Conservation (phyloP, 805 yeast species). For the Starmerella vitae region DNA sequence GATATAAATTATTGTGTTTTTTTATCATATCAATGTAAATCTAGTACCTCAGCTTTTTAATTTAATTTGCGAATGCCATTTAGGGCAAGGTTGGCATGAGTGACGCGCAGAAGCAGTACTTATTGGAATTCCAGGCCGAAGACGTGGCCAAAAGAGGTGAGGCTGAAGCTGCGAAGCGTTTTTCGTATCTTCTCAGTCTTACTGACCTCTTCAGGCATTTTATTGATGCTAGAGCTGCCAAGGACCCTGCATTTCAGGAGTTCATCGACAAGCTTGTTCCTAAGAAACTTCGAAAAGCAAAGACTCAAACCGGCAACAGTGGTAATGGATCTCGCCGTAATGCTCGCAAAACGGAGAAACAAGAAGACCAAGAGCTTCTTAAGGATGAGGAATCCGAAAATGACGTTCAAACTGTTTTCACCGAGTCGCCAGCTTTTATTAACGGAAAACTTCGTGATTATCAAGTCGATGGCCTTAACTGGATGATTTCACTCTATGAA, state of each 20-base stretch:
- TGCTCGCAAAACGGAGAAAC: slow-evolving; percentile 74
- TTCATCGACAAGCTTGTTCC: slow-evolving; percentile 24
- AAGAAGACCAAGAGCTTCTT: slow-evolving; percentile 85
- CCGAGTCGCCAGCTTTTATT: slow-evolving; percentile 72
- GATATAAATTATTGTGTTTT: too few species aligned
- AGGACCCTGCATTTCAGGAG: slow-evolving; percentile 48
- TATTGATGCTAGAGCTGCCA: slow-evolving; percentile 65
- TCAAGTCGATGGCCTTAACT: slow-evolving; percentile 88
- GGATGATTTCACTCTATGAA: slow-evolving; percentile 82
- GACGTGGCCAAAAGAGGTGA: slow-evolving; percentile 25
- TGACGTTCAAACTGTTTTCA: slow-evolving; percentile 49
- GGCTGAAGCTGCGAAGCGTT: slow-evolving; percentile 61
- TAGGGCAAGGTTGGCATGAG: too few species aligned
- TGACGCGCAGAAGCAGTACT: slow-evolving; percentile 19
- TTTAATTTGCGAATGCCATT: too few species aligned
- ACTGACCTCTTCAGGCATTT: slow-evolving; percentile 83
- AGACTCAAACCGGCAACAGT: slow-evolving; percentile 18
- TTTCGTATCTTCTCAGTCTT: slow-evolving; percentile 63
- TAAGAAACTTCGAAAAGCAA: slow-evolving; percentile 13
- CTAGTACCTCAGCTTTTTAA: too few species aligned
- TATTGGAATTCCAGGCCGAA: slow-evolving; percentile 23
- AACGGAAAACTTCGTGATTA: slow-evolving; percentile 73
- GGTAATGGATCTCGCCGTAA: slow-evolving; percentile 36
- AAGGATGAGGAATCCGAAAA: slow-evolving; percentile 59
- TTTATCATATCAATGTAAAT: too few species aligned